Evolutionary conservation across 2,329 filamentous ascomycete species (phyloP).

Genomic region (Aureobasidium lini): DNA sequence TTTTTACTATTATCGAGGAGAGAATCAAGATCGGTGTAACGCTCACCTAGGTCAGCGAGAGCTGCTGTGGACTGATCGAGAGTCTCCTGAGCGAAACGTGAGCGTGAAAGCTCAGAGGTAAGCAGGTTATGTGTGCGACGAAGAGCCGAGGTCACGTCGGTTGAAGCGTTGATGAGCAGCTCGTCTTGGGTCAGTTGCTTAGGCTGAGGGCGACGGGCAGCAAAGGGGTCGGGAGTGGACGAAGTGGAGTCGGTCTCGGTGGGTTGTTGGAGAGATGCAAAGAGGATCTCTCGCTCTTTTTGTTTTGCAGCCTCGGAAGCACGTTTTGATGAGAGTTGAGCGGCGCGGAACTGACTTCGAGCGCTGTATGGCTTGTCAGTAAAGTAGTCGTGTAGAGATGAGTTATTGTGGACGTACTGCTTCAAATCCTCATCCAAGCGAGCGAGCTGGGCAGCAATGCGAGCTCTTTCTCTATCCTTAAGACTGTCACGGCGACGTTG

Average conservation of each 20-base stretch:
- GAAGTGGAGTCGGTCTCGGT: slow-evolving; percentile 19
- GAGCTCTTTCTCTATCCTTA: slow-evolving; percentile 55
- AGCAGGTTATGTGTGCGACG: slow-evolving; percentile 82
- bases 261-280: slow-evolving; percentile 54
- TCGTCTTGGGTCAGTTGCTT: slow-evolving; percentile 62
- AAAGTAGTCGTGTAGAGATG: neutral
- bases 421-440: slow-evolving; percentile 64
- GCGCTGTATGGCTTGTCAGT: slow-evolving; percentile 34
- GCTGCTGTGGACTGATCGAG: slow-evolving; percentile 77
- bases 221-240: slow-evolving; percentile 30
- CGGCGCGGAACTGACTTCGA: slow-evolving; percentile 66
- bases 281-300: slow-evolving; percentile 68
- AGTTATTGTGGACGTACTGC: slow-evolving; percentile 43
- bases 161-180: slow-evolving; percentile 64
- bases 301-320: slow-evolving; percentile 65
- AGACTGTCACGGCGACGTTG: slow-evolving; percentile 42
- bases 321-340: slow-evolving; percentile 70
- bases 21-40: slow-evolving; percentile 70
- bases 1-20: slow-evolving; percentile 67
- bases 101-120: slow-evolving; percentile 73
- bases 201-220: slow-evolving; percentile 25
- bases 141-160: slow-evolving; percentile 76
- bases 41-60: slow-evolving; percentile 70
- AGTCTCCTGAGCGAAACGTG: slow-evolving; percentile 83
- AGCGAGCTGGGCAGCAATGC: slow-evolving; percentile 58